Conservation (phyloP, 148 eudicot genomes). For the Oxyria digyna region DNA sequence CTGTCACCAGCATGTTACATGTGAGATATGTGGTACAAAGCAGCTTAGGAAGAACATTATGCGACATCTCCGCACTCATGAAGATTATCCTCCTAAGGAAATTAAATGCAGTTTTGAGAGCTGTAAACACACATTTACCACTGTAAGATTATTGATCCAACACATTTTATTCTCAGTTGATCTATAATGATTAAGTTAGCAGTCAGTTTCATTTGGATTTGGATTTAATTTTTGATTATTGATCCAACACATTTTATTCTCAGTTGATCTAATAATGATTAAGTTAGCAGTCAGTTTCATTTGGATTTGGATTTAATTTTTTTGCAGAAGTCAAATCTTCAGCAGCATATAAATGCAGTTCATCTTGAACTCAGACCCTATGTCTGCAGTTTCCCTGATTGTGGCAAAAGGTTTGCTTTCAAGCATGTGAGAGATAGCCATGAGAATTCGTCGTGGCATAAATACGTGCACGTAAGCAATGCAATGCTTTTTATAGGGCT, state of each 20-base stretch:
- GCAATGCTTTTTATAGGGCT: not conserved
- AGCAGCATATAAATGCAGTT: slow-evolving; percentile 73
- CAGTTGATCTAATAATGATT: not conserved
- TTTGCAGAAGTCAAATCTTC: slow-evolving; percentile 57
- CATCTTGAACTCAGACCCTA: slow-evolving; percentile 53
- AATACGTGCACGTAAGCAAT: slow-evolving; percentile 38
- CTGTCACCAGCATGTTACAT: slow-evolving; percentile 58
- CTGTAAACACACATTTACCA: slow-evolving; percentile 53
- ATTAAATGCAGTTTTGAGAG: slow-evolving; percentile 58
- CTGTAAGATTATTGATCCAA: not conserved
- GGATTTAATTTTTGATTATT: not conserved
- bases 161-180: not conserved
- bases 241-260: not conserved
- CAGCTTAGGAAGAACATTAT: slow-evolving; percentile 84
- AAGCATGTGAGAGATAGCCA: slow-evolving; percentile 93
- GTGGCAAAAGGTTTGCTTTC: slow-evolving; percentile 69
- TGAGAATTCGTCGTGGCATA: slow-evolving; percentile 57
- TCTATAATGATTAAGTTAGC: no score
- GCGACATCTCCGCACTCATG: slow-evolving; percentile 67
- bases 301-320: not conserved
- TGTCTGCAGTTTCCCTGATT: slow-evolving; percentile 50
- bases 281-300: not conserved
- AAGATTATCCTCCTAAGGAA: slow-evolving; percentile 19
- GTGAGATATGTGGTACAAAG: slow-evolving; percentile 75
- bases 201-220: not conserved